A percentile compares a stretch with the other conserved stretches of the same genome.
Conservation (phyloP, 2,329 filamentous ascomycete genomes). For the Sporothrix phasma region DNA sequence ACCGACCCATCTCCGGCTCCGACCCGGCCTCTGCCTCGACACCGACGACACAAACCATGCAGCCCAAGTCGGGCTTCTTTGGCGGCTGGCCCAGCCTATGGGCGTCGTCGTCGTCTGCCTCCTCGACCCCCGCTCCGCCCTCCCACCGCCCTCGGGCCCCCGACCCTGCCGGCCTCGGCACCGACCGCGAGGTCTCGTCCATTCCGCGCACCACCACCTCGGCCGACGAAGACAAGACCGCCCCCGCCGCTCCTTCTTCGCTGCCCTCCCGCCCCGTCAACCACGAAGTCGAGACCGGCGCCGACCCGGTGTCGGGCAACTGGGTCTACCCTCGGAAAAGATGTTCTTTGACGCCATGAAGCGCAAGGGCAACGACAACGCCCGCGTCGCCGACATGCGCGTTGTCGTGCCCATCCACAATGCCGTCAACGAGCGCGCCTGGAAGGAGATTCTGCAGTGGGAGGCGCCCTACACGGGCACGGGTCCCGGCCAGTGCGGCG, state of each 20-base stretch:
- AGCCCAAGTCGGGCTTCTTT: slow-evolving; percentile 6
- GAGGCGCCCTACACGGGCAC: slow-evolving; percentile 55
- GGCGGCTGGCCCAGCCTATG: slow-evolving; percentile 13
- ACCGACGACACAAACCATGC: neutral
- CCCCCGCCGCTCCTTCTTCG: slow-evolving; percentile 17
- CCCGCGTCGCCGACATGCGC: slow-evolving; percentile 65
- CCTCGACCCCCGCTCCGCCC: neutral
- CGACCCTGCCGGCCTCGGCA: slow-evolving; percentile 39
- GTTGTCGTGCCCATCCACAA: slow-evolving; percentile 96
- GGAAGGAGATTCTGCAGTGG: slow-evolving; percentile 86
- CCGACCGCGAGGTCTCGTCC: slow-evolving; percentile 63
- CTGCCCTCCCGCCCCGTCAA: slow-evolving; percentile 42
- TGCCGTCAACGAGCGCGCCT: slow-evolving; percentile 93
- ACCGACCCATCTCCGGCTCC: neutral
- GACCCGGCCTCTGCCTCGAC: too few species aligned
- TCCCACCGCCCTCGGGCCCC: slow-evolving; percentile 9
- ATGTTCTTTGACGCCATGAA: slow-evolving; percentile 98
- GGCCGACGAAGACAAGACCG: slow-evolving; percentile 28
- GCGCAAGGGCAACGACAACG: slow-evolving; percentile 73
- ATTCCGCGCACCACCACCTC: slow-evolving; percentile 50
- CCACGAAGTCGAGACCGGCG: slow-evolving; percentile 66
- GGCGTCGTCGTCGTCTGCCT: neutral
- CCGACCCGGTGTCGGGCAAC: slow-evolving; percentile 62
- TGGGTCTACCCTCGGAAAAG: slow-evolving; percentile 94
- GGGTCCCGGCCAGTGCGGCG: slow-evolving; percentile 51